A percentile compares a stretch with the other conserved stretches of the same genome.
Conservation (phyloP, 805 yeast species). For the Saccharomycopsis javanensis region DNA sequence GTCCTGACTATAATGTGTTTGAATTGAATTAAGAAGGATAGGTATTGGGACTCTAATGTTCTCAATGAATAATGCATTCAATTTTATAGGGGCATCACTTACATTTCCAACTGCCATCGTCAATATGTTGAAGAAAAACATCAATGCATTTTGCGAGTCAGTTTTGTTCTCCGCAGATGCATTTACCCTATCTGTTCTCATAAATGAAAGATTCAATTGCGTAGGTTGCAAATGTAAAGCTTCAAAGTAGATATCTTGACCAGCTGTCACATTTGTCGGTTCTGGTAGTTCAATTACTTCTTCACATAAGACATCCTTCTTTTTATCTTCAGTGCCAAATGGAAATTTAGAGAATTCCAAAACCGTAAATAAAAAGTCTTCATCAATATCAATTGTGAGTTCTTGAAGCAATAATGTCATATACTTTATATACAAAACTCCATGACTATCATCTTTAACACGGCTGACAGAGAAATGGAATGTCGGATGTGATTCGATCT, state of each 20-base stretch:
- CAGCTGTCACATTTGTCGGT: constrained; percentile 45
- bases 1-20: constrained; percentile 85
- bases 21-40: constrained; percentile 55
- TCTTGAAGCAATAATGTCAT: constrained; percentile 87
- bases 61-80: constrained; percentile 80
- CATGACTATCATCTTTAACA: constrained; percentile 83
- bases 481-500: constrained; percentile 83
- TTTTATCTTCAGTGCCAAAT: constrained; percentile 44
- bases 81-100: constrained; percentile 88
- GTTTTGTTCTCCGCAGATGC: constrained; percentile 46
- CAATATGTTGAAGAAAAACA: constrained; percentile 72
- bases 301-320: constrained; percentile 48
- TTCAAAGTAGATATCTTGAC: constrained; percentile 82
- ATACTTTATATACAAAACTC: constrained; percentile 81
- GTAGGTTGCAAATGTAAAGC: constrained; percentile 88
- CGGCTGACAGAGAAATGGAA: constrained; percentile 77
- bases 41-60: constrained; percentile 83
- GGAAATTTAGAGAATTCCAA: constrained; percentile 74
- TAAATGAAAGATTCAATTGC: constrained; percentile 80
- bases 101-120: constrained; percentile 97
- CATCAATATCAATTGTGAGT: constrained; percentile 86
- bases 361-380: constrained; percentile 77
- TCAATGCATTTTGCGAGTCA: constrained; percentile 52
- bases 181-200: constrained; percentile 71
- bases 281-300: constrained; percentile 58